These are phyloP conservation scores for Aureobasidium mangrovei DNA, from an alignment of 2,329 filamentous ascomycete genomes.

Conservation along the genomic window DNA sequence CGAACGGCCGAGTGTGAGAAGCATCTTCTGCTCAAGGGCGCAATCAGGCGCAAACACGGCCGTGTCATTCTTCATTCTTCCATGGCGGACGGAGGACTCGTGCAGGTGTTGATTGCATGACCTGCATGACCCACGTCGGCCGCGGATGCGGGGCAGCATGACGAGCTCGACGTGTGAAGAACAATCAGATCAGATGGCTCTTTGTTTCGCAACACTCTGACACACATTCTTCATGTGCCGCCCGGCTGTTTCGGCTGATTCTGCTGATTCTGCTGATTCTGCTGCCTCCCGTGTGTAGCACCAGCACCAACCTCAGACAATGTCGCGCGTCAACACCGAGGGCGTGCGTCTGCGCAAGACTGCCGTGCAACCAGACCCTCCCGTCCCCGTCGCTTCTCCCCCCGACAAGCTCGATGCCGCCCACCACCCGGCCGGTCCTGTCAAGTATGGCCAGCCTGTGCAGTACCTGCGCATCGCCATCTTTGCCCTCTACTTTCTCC, in stretches of 20 bases:
- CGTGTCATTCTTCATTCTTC: constrained; percentile 27
- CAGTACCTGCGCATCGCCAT: constrained; percentile 36
- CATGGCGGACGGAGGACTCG: constrained; percentile 17
- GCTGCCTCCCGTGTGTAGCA: neutral
- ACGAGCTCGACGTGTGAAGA: neutral
- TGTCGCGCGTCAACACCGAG: constrained; percentile 11
- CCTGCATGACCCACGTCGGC: neutral
- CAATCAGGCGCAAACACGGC: constrained; percentile 21
- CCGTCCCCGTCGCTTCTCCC: constrained; percentile 12
- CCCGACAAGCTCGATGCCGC: constrained; percentile 4
- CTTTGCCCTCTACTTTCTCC: constrained; percentile 39
- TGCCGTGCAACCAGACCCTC: neutral
- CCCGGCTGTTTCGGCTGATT: neutral
- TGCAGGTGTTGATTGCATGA: neutral
- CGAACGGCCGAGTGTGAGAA: constrained; percentile 44
- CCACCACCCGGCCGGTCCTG: constrained; percentile 25
- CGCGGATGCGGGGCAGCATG: neutral
- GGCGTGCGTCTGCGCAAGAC: constrained; percentile 1
- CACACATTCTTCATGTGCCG: neutral
- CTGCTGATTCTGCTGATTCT: neutral
- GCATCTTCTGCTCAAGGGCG: constrained; percentile 24
- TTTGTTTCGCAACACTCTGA: neutral
- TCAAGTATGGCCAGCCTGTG: constrained; percentile 35
- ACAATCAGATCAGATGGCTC: neutral
- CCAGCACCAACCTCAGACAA: neutral